A percentile compares a stretch with the other conserved stretches of the same genome.
These are phyloP conservation scores for Podospora tetraspora DNA, from an alignment of 495 filamentous ascomycete species.

Conservation along the genomic window DNA sequence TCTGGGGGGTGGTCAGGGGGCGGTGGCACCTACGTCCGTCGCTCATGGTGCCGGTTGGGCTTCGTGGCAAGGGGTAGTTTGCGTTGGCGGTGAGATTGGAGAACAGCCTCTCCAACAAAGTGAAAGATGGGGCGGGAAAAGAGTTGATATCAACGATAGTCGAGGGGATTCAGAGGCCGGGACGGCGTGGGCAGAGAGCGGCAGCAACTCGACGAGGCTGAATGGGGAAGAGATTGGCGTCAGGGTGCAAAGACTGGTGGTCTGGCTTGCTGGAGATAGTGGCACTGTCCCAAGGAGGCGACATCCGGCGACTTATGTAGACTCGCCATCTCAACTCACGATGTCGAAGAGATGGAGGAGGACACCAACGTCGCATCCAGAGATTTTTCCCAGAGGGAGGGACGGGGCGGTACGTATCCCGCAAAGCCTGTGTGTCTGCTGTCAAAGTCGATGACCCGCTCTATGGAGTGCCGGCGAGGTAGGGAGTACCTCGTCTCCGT, in stretches of 20 bases:
- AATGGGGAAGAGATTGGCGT: slow-evolving; percentile 29
- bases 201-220: slow-evolving; percentile 18
- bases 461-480: slow-evolving; percentile 9
- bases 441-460: not conserved
- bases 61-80: not conserved
- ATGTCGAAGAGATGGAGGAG: slow-evolving; percentile 16
- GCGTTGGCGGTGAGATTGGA: not conserved
- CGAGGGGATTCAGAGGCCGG: not conserved
- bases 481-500: not conserved
- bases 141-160: not conserved
- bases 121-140: not conserved
- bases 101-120: not conserved
- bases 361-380: not conserved
- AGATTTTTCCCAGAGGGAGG: slow-evolving; percentile 10
- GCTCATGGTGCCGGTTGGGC: slow-evolving; percentile 21
- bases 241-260: slow-evolving; percentile 4
- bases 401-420: slow-evolving; percentile 14
- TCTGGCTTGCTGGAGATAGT: slow-evolving; percentile 22
- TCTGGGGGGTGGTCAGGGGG: not conserved
- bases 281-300: slow-evolving; percentile 16
- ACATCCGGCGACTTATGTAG: slow-evolving; percentile 29
- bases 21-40: slow-evolving; percentile 31
- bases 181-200: not conserved
- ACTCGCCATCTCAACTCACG: slow-evolving; percentile 18
- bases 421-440: not conserved